Evolutionary conservation across 2,329 filamentous ascomycete genomes (phyloP).

Genomic region (Truncatella angustata): DNA sequence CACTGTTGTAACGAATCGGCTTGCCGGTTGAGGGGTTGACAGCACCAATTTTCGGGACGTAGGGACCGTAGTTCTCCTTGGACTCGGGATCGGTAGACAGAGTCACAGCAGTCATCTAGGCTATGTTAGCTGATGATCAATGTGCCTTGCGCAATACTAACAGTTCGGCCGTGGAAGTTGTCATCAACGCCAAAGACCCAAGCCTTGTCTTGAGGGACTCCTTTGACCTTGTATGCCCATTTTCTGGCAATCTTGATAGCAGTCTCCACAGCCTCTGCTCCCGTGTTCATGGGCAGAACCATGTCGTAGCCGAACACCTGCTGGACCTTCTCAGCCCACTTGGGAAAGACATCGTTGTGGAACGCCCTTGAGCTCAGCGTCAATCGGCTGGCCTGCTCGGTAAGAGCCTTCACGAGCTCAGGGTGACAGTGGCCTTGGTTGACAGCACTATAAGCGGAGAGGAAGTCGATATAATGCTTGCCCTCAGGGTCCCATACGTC

Average conservation of each 20-base stretch:
- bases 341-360: slow-evolving; percentile 97
- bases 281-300: slow-evolving; percentile 98
- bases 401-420: slow-evolving; percentile 85
- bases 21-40: slow-evolving; percentile 72
- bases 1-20: slow-evolving; percentile 82
- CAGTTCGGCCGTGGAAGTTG: slow-evolving; percentile 96
- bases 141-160: slow-evolving; percentile 42
- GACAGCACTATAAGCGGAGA: slow-evolving; percentile 96
- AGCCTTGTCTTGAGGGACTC: slow-evolving; percentile 80
- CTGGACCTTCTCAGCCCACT: slow-evolving; percentile 90
- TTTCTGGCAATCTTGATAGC: slow-evolving; percentile 95
- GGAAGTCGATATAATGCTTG: slow-evolving; percentile 93
- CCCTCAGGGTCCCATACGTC: slow-evolving; percentile 97
- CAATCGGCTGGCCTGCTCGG: slow-evolving; percentile 83
- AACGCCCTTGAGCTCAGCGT: slow-evolving; percentile 94
- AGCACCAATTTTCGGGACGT: slow-evolving; percentile 84
- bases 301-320: slow-evolving; percentile 92
- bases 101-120: slow-evolving; percentile 86
- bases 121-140: neutral
- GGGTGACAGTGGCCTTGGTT: slow-evolving; percentile 99
- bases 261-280: slow-evolving; percentile 93
- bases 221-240: slow-evolving; percentile 97
- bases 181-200: slow-evolving; percentile 80
- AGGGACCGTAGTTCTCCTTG: slow-evolving; percentile 94
- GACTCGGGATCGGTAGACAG: slow-evolving; percentile 95